Percentiles rank a stretch among this genome's conserved stretches.
phyloP scores from a whole-genome alignment of 2,329 filamentous ascomycete species.

The Monilinia laxa region DNA sequence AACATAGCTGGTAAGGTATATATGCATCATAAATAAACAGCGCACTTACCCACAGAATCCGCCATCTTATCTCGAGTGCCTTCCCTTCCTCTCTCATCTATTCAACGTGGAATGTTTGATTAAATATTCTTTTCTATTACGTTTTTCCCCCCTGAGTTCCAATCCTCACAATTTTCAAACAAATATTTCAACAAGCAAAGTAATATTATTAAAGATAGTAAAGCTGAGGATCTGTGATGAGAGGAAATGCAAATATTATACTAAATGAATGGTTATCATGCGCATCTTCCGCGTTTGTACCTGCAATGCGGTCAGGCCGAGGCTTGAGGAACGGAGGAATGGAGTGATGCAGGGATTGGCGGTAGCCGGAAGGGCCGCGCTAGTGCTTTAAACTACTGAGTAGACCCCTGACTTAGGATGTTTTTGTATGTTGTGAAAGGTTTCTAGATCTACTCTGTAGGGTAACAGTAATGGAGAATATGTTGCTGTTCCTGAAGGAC shows the following conservation, averaged over 20 bases:
- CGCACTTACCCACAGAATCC: constrained; percentile 51
- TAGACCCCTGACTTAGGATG: neutral
- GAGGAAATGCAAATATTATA: constrained; percentile 14
- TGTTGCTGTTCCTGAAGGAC: constrained; percentile 2
- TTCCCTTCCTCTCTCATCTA: constrained; percentile 21
- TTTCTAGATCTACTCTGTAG: neutral
- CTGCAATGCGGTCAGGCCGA: constrained; percentile 17
- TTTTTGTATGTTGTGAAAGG: neutral
- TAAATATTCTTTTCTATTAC: neutral
- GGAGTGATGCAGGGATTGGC: constrained; percentile 8
- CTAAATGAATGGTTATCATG: constrained; percentile 12
- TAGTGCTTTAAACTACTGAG: neutral
- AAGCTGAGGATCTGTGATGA: constrained; percentile 12
- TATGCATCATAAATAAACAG: constrained; percentile 15
- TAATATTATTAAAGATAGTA: constrained; percentile 5
- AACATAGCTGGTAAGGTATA: constrained; percentile 9
- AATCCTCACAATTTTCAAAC: neutral
- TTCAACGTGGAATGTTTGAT: neutral
- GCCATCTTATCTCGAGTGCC: constrained; percentile 45
- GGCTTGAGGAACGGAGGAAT: constrained; percentile 14
- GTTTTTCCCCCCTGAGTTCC: neutral
- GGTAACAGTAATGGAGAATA: neutral
- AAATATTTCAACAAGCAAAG: constrained; percentile 6
- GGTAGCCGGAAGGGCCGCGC: neutral
- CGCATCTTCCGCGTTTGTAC: constrained; percentile 18